phyloP scores from a whole-genome alignment of 495 filamentous ascomycete species.

The Darksidea phi region DNA sequence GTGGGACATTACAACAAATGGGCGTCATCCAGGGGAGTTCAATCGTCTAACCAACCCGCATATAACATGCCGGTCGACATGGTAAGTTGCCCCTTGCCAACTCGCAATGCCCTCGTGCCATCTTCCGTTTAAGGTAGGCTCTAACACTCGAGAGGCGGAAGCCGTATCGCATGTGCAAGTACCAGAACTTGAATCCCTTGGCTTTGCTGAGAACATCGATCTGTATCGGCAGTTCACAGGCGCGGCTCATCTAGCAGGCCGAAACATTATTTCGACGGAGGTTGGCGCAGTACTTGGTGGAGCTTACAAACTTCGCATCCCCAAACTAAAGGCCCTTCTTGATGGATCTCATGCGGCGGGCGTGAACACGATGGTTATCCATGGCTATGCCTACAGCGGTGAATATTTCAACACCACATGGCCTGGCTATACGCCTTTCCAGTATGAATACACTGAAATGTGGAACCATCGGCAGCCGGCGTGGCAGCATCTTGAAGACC shows the following conservation, averaged over 20 bases:
- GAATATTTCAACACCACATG: slow-evolving; percentile 49
- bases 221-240: slow-evolving; percentile 51
- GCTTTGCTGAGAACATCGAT: slow-evolving; percentile 47
- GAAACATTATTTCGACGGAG: slow-evolving; percentile 34
- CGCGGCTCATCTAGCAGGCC: slow-evolving; percentile 40
- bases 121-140: too few species aligned
- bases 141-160: slow-evolving; percentile 11
- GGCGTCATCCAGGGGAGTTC: slow-evolving; percentile 40
- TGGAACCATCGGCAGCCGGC: slow-evolving; percentile 48
- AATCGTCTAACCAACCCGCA: slow-evolving; percentile 49
- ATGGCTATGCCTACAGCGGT: slow-evolving; percentile 49
- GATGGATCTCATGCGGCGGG: slow-evolving; percentile 45
- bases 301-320: slow-evolving; percentile 23
- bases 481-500: slow-evolving; percentile 47
- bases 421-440: slow-evolving; percentile 52
- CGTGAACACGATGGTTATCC: slow-evolving; percentile 50
- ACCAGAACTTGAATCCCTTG: slow-evolving; percentile 52
- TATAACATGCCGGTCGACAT: slow-evolving; percentile 54
- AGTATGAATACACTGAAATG: slow-evolving; percentile 48
- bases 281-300: slow-evolving; percentile 20
- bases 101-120: too few species aligned
- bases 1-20: slow-evolving; percentile 42
- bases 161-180: slow-evolving; percentile 47
- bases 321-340: slow-evolving; percentile 28
- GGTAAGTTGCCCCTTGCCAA: too few species aligned